These are phyloP conservation scores for Alternaria conjuncta DNA, from an alignment of 2,329 filamentous ascomycete genomes.

Conservation along the genomic window DNA sequence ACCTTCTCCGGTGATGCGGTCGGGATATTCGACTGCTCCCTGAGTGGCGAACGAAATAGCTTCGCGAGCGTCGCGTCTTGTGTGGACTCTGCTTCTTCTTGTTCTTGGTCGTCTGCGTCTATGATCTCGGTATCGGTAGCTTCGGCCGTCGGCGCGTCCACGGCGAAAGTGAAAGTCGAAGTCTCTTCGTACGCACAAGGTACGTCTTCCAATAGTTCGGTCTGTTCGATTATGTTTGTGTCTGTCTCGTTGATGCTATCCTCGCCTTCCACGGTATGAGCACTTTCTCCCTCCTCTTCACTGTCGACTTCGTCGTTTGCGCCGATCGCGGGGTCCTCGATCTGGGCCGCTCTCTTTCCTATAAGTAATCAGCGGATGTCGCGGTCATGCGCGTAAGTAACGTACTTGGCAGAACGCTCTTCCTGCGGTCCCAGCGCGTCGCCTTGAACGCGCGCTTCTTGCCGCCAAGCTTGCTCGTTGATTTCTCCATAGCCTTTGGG, in stretches of 20 bases:
- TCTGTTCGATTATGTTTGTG: not conserved
- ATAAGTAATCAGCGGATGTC: slow-evolving; percentile 15
- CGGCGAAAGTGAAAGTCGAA: slow-evolving; percentile 26
- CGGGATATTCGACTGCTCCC: not conserved
- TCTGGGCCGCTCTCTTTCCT: slow-evolving; percentile 35
- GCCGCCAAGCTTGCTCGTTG: slow-evolving; percentile 20
- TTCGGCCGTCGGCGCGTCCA: slow-evolving; percentile 18
- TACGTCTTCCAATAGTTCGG: not conserved
- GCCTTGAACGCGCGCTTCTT: slow-evolving; percentile 43
- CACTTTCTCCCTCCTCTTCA: slow-evolving; percentile 16
- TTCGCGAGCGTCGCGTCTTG: slow-evolving; percentile 29
- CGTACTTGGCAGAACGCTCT: slow-evolving; percentile 45
- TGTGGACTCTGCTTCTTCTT: not conserved
- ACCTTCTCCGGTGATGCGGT: slow-evolving; percentile 16
- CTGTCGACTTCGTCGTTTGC: slow-evolving; percentile 11
- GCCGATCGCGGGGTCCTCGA: slow-evolving; percentile 4
- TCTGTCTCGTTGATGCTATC: slow-evolving; percentile 16
- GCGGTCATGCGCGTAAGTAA: not conserved
- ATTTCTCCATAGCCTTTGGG: slow-evolving; percentile 39
- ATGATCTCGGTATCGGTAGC: slow-evolving; percentile 12
- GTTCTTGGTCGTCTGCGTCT: not conserved
- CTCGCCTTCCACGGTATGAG: slow-evolving; percentile 20
- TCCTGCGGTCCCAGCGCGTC: slow-evolving; percentile 47
- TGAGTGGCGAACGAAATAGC: slow-evolving; percentile 33
- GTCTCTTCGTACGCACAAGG: slow-evolving; percentile 9